Conservation (phyloP, 192 early-diverging fungal genomes). For the Jimgerdemannia flammicorona region DNA sequence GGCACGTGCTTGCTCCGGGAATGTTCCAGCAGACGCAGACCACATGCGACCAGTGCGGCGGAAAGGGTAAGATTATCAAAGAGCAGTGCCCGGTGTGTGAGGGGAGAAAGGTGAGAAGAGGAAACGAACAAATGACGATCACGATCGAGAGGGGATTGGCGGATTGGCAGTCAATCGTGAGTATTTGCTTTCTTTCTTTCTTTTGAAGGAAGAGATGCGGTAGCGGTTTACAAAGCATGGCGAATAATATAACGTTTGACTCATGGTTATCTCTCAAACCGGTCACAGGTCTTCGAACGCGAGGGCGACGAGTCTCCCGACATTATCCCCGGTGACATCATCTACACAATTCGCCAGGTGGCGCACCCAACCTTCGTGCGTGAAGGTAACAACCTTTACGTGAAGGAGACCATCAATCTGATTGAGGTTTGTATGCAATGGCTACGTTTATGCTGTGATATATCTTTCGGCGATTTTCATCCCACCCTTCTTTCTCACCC, state of each 20-base stretch:
- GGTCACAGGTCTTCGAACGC: constrained; percentile 63
- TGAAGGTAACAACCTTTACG: constrained; percentile 71
- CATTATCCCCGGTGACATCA: constrained; percentile 77
- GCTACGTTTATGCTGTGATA: no score
- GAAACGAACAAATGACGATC: constrained; percentile 75
- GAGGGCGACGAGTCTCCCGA: constrained; percentile 94
- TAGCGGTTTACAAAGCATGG: no score
- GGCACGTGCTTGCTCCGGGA: constrained; percentile 87
- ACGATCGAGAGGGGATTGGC: constrained; percentile 81
- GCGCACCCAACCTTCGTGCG: constrained; percentile 75
- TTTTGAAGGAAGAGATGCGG: no score
- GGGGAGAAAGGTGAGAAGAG: constrained; percentile 83
- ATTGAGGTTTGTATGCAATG: constrained; percentile 37
- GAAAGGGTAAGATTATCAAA: constrained; percentile 84
- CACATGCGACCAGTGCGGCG: constrained; percentile 86
- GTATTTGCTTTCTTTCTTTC: background rate
- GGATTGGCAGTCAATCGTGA: constrained; percentile 61
- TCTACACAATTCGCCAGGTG: constrained; percentile 68
- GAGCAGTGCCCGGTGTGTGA: constrained; percentile 78
- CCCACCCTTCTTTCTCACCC: background rate
- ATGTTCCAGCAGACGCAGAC: constrained; percentile 95
- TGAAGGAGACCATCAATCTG: constrained; percentile 73
- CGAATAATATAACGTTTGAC: no score
- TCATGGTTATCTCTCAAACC: no score
- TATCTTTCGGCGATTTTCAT: background rate